Evolutionary conservation across 805 yeast genomes (phyloP).

Genomic region (Schwanniomyces yamadae): DNA sequence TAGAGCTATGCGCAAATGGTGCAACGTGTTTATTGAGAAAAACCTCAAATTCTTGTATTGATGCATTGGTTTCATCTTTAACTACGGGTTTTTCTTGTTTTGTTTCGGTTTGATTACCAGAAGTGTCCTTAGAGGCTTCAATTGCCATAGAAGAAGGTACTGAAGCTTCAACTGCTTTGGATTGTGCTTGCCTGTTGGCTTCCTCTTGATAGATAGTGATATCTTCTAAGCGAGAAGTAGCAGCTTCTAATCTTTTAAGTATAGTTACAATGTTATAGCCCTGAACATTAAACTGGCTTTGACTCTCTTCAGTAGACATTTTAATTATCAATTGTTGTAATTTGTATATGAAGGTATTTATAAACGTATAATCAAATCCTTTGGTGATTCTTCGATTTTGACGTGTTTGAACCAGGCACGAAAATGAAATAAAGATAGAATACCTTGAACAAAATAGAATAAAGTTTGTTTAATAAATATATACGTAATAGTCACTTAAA

Average conservation of each 20-base stretch:
- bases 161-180: constrained; percentile 11
- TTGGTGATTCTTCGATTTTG: no score
- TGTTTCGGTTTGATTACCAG: neutral
- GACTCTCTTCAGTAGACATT: constrained; percentile 41
- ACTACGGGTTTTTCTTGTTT: constrained; percentile 11
- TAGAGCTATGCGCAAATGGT: constrained; percentile 59
- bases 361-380: no score
- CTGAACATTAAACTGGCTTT: constrained; percentile 52
- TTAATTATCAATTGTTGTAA: neutral
- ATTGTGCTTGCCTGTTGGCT: constrained; percentile 27
- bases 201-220: constrained; percentile 77
- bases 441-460: no score
- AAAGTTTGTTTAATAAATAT: no score
- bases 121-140: constrained; percentile 1
- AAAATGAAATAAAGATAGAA: no score
- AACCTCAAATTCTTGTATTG: constrained; percentile 52
- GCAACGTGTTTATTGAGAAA: constrained; percentile 52
- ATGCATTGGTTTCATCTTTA: constrained; percentile 35
- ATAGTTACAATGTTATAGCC: constrained; percentile 87
- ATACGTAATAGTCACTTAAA: no score
- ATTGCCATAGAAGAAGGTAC: constrained; percentile 3
- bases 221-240: constrained; percentile 89
- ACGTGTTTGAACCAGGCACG: constrained; percentile 7
- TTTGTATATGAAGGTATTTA: neutral
- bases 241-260: constrained; percentile 75